These are phyloP conservation scores for Botrytis fragariae DNA, from an alignment of 2,329 filamentous ascomycete species.

Conservation along the genomic window DNA sequence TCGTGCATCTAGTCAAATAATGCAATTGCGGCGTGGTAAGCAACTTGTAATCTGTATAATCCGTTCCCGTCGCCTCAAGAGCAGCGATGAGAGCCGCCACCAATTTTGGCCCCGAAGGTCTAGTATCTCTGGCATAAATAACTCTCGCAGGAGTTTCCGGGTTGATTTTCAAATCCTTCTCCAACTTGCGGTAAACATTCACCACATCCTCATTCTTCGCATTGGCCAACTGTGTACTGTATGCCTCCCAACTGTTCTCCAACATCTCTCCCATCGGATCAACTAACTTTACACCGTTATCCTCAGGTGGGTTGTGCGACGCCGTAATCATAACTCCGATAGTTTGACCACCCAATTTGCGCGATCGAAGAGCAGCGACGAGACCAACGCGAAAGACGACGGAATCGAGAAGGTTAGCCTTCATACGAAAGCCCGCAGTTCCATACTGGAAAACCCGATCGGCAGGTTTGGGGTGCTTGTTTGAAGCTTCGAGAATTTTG, in stretches of 20 bases:
- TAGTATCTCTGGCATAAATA: conserved; percentile 87
- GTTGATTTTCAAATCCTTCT: conserved; percentile 73
- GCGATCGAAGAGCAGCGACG: conserved; percentile 81
- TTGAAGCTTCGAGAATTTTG: conserved; percentile 58
- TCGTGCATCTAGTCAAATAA: conserved; percentile 91
- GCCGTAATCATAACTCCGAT: conserved; percentile 97
- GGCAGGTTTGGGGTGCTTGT: conserved; percentile 57
- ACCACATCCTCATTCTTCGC: conserved; percentile 72
- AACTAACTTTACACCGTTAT: conserved; percentile 94
- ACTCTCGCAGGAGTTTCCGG: conserved; percentile 70
- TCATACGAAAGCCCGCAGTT: conserved; percentile 68
- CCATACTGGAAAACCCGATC: conserved; percentile 62
- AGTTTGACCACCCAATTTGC: conserved; percentile 83
- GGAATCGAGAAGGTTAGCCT: conserved; percentile 78
- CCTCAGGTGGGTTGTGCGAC: conserved; percentile 84
- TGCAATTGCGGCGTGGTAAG: conserved; percentile 97
- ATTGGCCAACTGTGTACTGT: conserved; percentile 89
- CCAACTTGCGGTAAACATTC: conserved; percentile 72
- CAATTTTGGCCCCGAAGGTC: conserved; percentile 84
- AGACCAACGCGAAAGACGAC: conserved; percentile 92
- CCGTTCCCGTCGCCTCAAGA: conserved; percentile 70
- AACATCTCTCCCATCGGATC: conserved; percentile 98
- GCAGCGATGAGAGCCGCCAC: conserved; percentile 77
- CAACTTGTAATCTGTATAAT: conserved; percentile 82
- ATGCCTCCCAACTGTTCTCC: conserved; percentile 89